Evolutionary conservation across 371 early-diverging fungal genomes (phyloP).

Genomic region (Sporodiniella umbellata): DNA sequence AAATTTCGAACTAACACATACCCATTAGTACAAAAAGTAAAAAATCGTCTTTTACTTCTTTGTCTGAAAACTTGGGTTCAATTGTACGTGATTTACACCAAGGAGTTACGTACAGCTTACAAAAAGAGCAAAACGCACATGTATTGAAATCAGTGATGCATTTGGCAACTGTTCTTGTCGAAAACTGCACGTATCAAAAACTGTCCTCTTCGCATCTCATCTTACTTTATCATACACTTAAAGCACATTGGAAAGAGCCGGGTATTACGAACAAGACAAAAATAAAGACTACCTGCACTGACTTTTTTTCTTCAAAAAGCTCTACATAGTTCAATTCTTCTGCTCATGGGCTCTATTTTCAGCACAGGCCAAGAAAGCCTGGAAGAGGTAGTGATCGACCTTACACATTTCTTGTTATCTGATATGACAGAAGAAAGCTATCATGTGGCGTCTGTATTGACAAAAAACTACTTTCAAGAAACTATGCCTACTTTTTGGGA

Average conservation of each 20-base stretch:
- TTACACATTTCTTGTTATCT: constrained; percentile 12
- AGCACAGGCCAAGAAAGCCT: constrained; percentile 9
- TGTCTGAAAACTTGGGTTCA: constrained; percentile 42
- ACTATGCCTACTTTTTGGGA: constrained; percentile 15
- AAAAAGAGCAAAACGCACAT: constrained; percentile 28
- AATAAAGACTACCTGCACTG: neutral
- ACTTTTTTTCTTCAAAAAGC: constrained; percentile 1
- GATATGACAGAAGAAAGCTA: constrained; percentile 10
- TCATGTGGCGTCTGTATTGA: constrained; percentile 16
- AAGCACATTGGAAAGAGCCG: constrained; percentile 23
- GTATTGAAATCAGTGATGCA: constrained; percentile 34
- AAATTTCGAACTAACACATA: neutral
- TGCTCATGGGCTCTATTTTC: constrained; percentile 32
- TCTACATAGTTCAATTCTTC: constrained; percentile 29
- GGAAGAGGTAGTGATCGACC: neutral
- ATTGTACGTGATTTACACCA: constrained; percentile 44
- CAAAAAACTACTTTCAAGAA: constrained; percentile 14
- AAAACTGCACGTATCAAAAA: constrained; percentile 47
- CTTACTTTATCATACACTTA: constrained; percentile 22
- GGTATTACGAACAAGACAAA: constrained; percentile 6
- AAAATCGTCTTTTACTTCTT: constrained; percentile 42
- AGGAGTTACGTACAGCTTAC: constrained; percentile 31
- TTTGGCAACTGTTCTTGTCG: constrained; percentile 29
- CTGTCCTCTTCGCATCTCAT: constrained; percentile 35
- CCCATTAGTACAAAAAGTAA: constrained; percentile 16